Evolutionary conservation across 23 red algal genomes (phyloP), one percentile per base, ranked within the genome.

Genomic region (Gracilariopsis chorda): DNA sequence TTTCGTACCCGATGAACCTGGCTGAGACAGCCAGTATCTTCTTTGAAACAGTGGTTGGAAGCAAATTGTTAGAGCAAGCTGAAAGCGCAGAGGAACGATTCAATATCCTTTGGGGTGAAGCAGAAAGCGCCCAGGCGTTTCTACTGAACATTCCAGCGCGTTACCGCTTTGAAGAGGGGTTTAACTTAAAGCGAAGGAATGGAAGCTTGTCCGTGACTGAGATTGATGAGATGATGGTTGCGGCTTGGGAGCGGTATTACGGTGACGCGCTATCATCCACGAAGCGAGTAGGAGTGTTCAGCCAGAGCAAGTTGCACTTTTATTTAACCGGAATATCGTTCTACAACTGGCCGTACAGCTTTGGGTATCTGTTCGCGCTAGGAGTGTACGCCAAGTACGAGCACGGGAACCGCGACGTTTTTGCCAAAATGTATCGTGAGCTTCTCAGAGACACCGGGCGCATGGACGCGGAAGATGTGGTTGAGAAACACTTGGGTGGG

Each of bases 341-440:
- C 63, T 95, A 95, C 59, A 95, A 95, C 44, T 95, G 84, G 60
- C 92, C 92, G 20, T 95, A 95, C 67, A 95, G 83, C 49, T 95
- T 88, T 82, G 92, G 92, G 19, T 95, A 84, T 27, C 71, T 95
- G 30, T 90, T 95, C 41, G 83, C 82, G 29, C 83, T 95, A 2
- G 83, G 92, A 19, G 92, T 95, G 14, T 95, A 95, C 62, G 78
- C 76, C 17, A 72, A 78, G 27, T 82, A 87, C 39, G 92, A 95
- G 62, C 46, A 79, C 37, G 75, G 51, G 20, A 69, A 74, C 27
- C 78, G 48, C 7, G 68, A 74, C 4, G 34, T 63, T 27, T 95
- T 95, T 80, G 67, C 86, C 8, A 64, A 90, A 40, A 79, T 88
- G 51, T 95, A 95, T 75, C 59, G 60, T 13, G 83, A 84, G 23